Base-by-base conservation (phyloP, 1,284 basidiomycete species). In the Marasmius oreades region DNA sequence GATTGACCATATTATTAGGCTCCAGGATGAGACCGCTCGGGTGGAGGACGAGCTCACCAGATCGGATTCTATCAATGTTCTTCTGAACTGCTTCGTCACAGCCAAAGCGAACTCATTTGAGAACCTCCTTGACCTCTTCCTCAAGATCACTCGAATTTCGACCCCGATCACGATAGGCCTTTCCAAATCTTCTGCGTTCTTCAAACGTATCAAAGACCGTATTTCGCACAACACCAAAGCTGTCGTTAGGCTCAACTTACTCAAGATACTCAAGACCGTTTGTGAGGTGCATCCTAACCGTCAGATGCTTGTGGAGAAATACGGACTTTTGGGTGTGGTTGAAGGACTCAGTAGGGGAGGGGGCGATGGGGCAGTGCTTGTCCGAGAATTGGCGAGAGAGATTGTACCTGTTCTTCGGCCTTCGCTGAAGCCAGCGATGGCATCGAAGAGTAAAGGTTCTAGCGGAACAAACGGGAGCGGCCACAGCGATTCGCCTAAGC, bases 91-190 rank as follows among this genome's bases (percentile, higher is more conserved):
- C 68, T 98, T 98, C 69, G 87, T 92, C 47, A 82, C 86, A 3
- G 87, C 93, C 22, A 94, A 95, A 68, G 87, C 92, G 18, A 92
- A 92, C 61, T 95, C 93, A 1, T 98, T 98, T 69, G 96, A 98
- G 71, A 94, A 93, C 64, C 78, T 98, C 20, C 81, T 99, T 5
- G 96, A 98, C 60, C 93, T 94, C 11, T 86, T 92, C 73, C 81
- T 93, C 65, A 94, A 97, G 77, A 88, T 98, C 54, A 86, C 89
- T 57, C 90, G 95, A 33, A 71, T 93, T 6, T 97, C 95, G 0
- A 81, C 80, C 1, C 72, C 78, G 1, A 71, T 98, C 31, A 87
- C 92, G 0, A 81, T 91, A 28, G 84, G 85, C 24, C 80, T 98
- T 56, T 85, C 92, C 28, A 76, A 75, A 60, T 90, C 90, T 51